phyloP scores from a whole-genome alignment of 1,284 basidiomycete species.

The Boletus semigastroideus region DNA sequence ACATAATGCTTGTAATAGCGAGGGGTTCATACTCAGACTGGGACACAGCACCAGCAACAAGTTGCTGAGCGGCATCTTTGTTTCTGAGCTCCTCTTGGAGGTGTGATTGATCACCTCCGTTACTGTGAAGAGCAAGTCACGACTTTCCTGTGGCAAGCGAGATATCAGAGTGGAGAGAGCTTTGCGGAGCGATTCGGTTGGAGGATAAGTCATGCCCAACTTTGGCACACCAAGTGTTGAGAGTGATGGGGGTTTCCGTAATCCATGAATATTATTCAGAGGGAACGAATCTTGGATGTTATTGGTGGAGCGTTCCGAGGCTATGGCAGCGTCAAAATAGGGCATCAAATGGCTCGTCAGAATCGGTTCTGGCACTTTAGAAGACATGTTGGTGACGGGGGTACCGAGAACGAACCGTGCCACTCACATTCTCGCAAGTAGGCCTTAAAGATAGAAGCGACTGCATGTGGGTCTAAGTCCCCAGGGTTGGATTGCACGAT shows the following conservation, averaged over 20 bases:
- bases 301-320: conserved; percentile 48
- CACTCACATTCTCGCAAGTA: conserved; percentile 75
- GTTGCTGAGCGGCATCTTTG: conserved; percentile 85
- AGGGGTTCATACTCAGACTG: conserved; percentile 77
- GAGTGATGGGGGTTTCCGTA: conserved; percentile 75
- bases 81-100: conserved; percentile 58
- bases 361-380: conserved; percentile 77
- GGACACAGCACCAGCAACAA: conserved; percentile 79
- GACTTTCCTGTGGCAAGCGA: conserved; percentile 69
- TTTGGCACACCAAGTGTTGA: conserved; percentile 72
- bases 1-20: conserved; percentile 68
- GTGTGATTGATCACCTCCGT: conserved; percentile 72
- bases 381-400: conserved; percentile 13
- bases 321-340: conserved; percentile 74
- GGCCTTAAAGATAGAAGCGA: conserved; percentile 83
- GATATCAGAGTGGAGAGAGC: conserved; percentile 58
- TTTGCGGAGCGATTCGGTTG: conserved; percentile 54
- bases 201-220: conserved; percentile 55
- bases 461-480: conserved; percentile 89
- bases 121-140: conserved; percentile 70
- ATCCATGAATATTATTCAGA: conserved; percentile 39
- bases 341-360: conserved; percentile 68
- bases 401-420: conserved; percentile 1
- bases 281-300: conserved; percentile 34
- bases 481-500: conserved; percentile 72